Base-by-base conservation (phyloP, 148 eudicot species). In the Vaccinium darrowii region DNA sequence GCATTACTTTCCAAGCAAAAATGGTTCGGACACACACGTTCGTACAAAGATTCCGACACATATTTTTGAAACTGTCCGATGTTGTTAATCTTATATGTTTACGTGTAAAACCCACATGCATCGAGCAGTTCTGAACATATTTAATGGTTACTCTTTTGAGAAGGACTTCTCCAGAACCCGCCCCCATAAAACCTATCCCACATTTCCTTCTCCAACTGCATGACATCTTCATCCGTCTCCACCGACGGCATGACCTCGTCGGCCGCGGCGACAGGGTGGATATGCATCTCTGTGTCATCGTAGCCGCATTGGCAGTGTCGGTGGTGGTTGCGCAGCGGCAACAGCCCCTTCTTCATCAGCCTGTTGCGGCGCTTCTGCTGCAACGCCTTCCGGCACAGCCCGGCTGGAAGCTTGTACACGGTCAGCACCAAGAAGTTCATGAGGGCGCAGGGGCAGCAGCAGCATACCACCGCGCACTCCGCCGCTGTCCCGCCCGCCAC, bases 141-240 rank as follows among this genome's bases (percentile, higher is more conserved):
- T 43, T 43, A 43, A 43, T 43, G 6, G 47, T 76, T 82, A 63
- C 60, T 84, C 75, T 89, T 88, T 57, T 91, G 93, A 3, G 97
- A 93, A 8, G 91, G 86, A 81, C 95, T 93, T 84, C 98, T 91
- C 98, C 98, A 93, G 81, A 95, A 93, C 0, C 97, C 98, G 71
- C 92, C 84, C 7, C 89, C 49, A 76, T 90, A 88, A 67, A 95
- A 95, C 87, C 76, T 88, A 0, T 91, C 90, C 93, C 93, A 92
- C 95, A 93, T 92, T n/a, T 92, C 95, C 88, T 88, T 90, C 88
- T 95, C 98, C 51, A 94, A 72, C 62, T 87, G 85, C 21, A 86
- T 43, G 43, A 89, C 80, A 14, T 92, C 95, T 3, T 84, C 25
- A 8, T 84, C 84, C 58, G 36, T 18, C 30, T 43, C 78, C 4